Evolutionary conservation across 768 basidiomycete genomes (phyloP), one percentile per base, ranked within the genome.

Genomic region (Psilocybe subaeruginosa): DNA sequence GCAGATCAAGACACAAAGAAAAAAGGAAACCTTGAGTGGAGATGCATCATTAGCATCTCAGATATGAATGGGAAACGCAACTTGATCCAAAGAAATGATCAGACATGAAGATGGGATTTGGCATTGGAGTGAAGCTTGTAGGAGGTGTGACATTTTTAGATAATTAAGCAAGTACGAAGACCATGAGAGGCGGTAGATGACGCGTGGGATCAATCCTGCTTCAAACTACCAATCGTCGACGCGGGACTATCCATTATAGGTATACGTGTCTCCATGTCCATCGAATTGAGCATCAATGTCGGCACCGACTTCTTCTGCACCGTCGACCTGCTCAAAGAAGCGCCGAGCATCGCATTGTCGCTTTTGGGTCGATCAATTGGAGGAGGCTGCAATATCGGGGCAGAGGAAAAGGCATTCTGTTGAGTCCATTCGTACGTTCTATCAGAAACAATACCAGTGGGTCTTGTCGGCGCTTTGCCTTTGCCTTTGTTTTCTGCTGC

Each of bases 201-300:
- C 17, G 2, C 16, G 2, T 33, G 35, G 31, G 14, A 19, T 56
- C 51, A 68, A 12, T 71, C 63, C 33, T 70, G 62, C 48, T 70
- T 67, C 29, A 72, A 59, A 59, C 68, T 69, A 16, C 66, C 70
- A 45, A 65, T 50, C 23, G 72, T 72, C 23, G 76, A 77, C 19
- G 68, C 70, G 16, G 79, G 77, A 66, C 78, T 81, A 16, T 80
- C 78, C 56, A 74, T 68, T n/a, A 80, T 58, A 41, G 73, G 69
- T 4, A 62, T 56, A 58, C 75, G 72, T n/a, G 67, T 64, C 30
- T 66, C 70, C 45, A 71, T 68, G 55, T 74, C 73, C 57, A 71
- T 61, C 1, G 70, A 69, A 64, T 77, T 72, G 33, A 77, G 61
- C 50, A 77, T 70, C 33, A 77, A 61, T 4, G 70, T 66, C 14